Conservation (phyloP, 2,329 filamentous ascomycete species). For the Fusarium sp. region DNA sequence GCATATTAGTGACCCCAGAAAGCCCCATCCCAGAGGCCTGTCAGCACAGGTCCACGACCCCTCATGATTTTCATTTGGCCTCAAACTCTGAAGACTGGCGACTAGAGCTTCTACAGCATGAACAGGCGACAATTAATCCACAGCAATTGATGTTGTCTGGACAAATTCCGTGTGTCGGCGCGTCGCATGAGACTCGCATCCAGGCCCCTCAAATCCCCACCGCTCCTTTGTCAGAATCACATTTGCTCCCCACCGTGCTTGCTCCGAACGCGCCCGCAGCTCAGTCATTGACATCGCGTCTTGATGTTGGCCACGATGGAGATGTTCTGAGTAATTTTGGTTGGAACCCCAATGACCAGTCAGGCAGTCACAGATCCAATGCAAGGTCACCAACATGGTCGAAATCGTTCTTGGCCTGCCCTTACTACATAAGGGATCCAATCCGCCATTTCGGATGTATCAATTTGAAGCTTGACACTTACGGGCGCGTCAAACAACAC, state of each 20-base stretch:
- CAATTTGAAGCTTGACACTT: neutral
- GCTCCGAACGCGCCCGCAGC: fast-evolving
- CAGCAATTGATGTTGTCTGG: neutral
- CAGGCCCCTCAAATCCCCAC: neutral
- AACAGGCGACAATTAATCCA: neutral
- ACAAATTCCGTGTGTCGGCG: fast-evolving
- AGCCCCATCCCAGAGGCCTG: too few relatives aligned
- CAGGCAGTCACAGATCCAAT: neutral
- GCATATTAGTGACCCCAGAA: neutral
- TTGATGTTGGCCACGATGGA: neutral
- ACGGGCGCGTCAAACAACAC: neutral
- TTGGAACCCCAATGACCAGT: neutral
- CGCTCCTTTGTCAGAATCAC: neutral
- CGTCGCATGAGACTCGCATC: neutral
- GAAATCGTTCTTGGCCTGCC: neutral
- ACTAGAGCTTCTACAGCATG: neutral
- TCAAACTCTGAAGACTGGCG: fast-evolving
- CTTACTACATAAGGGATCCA: neutral
- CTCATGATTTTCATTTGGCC: neutral
- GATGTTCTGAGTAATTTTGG: neutral
- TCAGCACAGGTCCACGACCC: neutral
- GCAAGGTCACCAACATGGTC: neutral
- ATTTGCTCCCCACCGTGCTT: neutral
- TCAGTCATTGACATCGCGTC: neutral
- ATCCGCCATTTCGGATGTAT: neutral